phyloP scores from a whole-genome alignment of 345 rosid species.

The Pistacia vera region DNA sequence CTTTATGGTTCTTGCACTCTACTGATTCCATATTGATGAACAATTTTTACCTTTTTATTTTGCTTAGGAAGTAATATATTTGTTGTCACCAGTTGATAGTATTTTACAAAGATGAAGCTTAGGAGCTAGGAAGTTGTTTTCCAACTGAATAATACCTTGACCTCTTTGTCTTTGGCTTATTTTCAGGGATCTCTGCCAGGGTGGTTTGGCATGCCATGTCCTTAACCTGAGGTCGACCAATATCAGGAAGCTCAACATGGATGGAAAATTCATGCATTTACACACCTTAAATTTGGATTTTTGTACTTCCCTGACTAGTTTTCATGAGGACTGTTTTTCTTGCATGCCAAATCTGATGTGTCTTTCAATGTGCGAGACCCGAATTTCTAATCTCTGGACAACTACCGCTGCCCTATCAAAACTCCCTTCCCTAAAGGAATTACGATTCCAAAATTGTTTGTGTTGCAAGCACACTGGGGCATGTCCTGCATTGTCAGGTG shows the following conservation, averaged over 20 bases:
- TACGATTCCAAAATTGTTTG: constrained; percentile 55
- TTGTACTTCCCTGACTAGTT: constrained; percentile 47
- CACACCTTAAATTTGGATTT: constrained; percentile 52
- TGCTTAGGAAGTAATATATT: background rate
- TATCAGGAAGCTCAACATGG: constrained; percentile 43
- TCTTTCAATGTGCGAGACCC: constrained; percentile 61
- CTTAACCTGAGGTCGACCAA: constrained; percentile 35
- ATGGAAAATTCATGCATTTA: constrained; percentile 43
- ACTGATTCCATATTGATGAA: background rate
- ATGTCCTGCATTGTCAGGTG: constrained; percentile 37
- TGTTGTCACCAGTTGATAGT: background rate
- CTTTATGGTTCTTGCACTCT: background rate
- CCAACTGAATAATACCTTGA: constrained; percentile 8
- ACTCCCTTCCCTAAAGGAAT: constrained; percentile 48
- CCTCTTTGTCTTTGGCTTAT: constrained; percentile 11
- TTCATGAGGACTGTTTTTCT: constrained; percentile 57
- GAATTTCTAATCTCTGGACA: constrained; percentile 59
- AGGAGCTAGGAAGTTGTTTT: background rate
- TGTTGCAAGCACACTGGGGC: constrained; percentile 52
- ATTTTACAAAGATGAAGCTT: constrained; percentile 7
- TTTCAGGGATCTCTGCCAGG: constrained; percentile 38
- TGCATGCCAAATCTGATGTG: constrained; percentile 53
- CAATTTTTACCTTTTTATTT: background rate
- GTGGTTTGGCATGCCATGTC: constrained; percentile 42
- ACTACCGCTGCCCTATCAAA: constrained; percentile 44